Percentiles rank a stretch among this genome's conserved stretches.
Evolutionary conservation across 805 yeast species (phyloP).

Genomic region (Schwanniomyces vanrijiae): DNA sequence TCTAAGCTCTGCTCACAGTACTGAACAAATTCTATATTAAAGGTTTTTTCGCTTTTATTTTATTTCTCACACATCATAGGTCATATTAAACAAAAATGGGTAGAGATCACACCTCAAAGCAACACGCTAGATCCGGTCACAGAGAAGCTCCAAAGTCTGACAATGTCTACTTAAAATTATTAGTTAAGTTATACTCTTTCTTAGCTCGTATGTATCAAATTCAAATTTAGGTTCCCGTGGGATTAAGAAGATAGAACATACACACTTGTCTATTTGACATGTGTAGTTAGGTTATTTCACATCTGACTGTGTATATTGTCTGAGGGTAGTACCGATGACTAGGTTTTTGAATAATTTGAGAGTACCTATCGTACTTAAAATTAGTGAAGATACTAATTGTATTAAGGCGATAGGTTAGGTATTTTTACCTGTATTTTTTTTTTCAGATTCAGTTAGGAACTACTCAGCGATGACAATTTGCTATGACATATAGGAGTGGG

Average conservation of each 20-base stretch:
- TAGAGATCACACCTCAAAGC: constrained; percentile 95
- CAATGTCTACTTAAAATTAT: constrained; percentile 96
- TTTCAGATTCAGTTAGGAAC: background rate
- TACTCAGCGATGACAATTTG: background rate
- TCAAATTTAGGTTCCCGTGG: constrained; percentile 1
- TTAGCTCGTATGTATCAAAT: constrained; percentile 87
- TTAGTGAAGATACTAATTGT: background rate
- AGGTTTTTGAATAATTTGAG: background rate
- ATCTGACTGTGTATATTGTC: background rate
- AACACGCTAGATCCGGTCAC: constrained; percentile 94
- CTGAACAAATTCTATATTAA: background rate
- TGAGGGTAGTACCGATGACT: background rate
- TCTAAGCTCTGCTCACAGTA: background rate
- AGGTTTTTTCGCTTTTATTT: background rate
- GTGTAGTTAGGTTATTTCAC: background rate
- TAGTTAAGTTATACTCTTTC: constrained; percentile 98
- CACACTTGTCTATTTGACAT: background rate
- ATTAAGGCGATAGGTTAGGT: background rate
- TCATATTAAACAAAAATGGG: constrained; percentile 61
- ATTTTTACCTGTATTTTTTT: background rate
- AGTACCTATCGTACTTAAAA: background rate
- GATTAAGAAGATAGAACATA: constrained; percentile 1
- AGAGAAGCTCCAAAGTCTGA: constrained; percentile 99
- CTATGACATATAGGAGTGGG: background rate
- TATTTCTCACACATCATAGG: background rate